Evolutionary conservation across 148 eudicot species (phyloP), one percentile per base, ranked within the genome.

Genomic region (Rhododendron ferrugineum): DNA sequence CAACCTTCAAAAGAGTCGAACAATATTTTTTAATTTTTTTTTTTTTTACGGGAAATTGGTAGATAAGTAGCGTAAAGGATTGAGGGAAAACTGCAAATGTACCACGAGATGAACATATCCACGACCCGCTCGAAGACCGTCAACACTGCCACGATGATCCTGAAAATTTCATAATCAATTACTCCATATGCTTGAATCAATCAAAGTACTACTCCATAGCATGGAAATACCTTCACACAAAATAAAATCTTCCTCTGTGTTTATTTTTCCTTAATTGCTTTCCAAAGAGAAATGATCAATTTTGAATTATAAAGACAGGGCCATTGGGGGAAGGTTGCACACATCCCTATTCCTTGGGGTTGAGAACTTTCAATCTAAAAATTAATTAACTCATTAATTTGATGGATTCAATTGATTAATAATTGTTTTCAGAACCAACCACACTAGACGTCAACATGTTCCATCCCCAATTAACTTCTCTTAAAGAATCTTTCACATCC

Each of bases 71-170:
- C 32, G 5, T 9, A 1, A 64, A 40, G 4, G 30, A 16, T 62
- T 2, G 2, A 44, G 23, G 23, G 54, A 72, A 30, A 2, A 72
- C 5, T 73, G 56, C 15, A 11, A 30, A 49, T 42, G 26, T 74
- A 89, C 90, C 90, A 89, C 26, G 92, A 86, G n/a, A 90, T 54
- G 68, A 88, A 72, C 32, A 49, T 15, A 74, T 88, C 92, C 44
- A 80, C 85, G 20, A 90, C 50, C 10, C 92, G 84, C 85, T 90
- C 92, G 18, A 72, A 62, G 13, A 88, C 89, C 49, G 88, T 74
- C 20, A 88, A 56, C 32, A 88, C 37, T 9, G 92, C 89, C 37
- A 86, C 89, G 37, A 90, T 79, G 28, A 88, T 85, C 92, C 92
- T 90, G 68, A 28, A 86, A 72, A 79, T 26, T 56, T 46, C 26